Evolutionary conservation across 2,329 filamentous ascomycete genomes (phyloP).

Genomic region (Ophiostoma sp.): DNA sequence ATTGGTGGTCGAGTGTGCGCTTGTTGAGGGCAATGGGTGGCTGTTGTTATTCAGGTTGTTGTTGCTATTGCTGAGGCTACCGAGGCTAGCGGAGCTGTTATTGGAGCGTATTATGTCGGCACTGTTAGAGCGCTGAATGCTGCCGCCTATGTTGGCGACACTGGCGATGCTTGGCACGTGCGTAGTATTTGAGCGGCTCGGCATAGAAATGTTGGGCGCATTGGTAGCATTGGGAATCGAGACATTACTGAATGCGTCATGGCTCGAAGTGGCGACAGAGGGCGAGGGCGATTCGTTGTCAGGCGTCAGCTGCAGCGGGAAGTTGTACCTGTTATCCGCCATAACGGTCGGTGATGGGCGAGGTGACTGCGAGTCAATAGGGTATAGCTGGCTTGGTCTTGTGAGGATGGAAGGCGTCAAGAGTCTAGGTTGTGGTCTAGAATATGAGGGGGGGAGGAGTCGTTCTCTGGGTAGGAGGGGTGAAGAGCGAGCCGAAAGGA

Average conservation of each 20-base stretch:
- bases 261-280: not conserved
- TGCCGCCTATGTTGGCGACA: not conserved
- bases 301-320: conserved; percentile 18
- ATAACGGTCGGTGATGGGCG: conserved; percentile 8
- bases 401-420: not conserved
- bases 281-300: conserved; percentile 24
- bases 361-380: not conserved
- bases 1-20: conserved; percentile 12
- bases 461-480: not conserved
- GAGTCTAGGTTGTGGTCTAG: not conserved
- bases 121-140: conserved; percentile 11
- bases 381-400: not conserved
- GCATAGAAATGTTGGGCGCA: not conserved
- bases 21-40: conserved; percentile 13
- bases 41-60: not conserved
- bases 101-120: conserved; percentile 13
- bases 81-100: not conserved
- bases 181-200: conserved; percentile 10
- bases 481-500: not conserved
- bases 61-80: not conserved
- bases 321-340: conserved; percentile 17
- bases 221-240: not conserved
- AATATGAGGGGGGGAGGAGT: not conserved
- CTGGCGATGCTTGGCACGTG: conserved; percentile 4
- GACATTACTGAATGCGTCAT: conserved; percentile 16